A percentile compares a stretch with the other conserved stretches of the same genome.
Conservation (phyloP, 2,329 filamentous ascomycete species). For the Dendrostoma leiphaemia region DNA sequence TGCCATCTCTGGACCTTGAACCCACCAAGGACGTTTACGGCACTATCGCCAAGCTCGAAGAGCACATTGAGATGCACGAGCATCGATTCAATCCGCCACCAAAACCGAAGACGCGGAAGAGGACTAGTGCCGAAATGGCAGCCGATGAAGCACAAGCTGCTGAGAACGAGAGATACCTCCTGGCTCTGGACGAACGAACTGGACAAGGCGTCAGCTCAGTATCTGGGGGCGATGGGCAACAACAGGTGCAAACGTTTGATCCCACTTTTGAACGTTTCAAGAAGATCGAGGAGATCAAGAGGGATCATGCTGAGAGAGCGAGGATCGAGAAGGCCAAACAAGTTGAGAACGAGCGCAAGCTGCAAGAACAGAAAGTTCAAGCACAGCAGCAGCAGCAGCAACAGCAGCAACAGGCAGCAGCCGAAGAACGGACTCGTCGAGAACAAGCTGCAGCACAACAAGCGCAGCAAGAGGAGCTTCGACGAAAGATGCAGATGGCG, state of each 20-base stretch:
- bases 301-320: conserved; percentile 72
- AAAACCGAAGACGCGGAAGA: conserved; percentile 83
- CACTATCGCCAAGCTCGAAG: conserved; percentile 67
- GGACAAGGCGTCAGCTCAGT: conserved; percentile 58
- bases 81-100: conserved; percentile 78
- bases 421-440: conserved; percentile 33
- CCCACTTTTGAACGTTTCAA: conserved; percentile 90
- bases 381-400: conserved; percentile 42
- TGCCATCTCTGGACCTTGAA: conserved; percentile 73
- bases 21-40: conserved; percentile 69
- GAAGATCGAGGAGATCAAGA: conserved; percentile 79
- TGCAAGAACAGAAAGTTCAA: conserved; percentile 48
- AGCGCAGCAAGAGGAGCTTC: conserved; percentile 20
- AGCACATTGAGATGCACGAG: conserved; percentile 45
- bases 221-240: conserved; percentile 70
- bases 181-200: conserved; percentile 83
- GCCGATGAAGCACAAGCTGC: conserved; percentile 91
- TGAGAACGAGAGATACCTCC: conserved; percentile 87
- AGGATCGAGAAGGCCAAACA: conserved; percentile 73
- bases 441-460: conserved; percentile 30
- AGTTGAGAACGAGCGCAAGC: conserved; percentile 55
- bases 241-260: conserved; percentile 72
- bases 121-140: conserved; percentile 90
- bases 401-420: conserved; percentile 41
- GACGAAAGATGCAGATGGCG: conserved; percentile 26